Evolutionary conservation across 768 basidiomycete species (phyloP).

Genomic region (Boletus sp.): DNA sequence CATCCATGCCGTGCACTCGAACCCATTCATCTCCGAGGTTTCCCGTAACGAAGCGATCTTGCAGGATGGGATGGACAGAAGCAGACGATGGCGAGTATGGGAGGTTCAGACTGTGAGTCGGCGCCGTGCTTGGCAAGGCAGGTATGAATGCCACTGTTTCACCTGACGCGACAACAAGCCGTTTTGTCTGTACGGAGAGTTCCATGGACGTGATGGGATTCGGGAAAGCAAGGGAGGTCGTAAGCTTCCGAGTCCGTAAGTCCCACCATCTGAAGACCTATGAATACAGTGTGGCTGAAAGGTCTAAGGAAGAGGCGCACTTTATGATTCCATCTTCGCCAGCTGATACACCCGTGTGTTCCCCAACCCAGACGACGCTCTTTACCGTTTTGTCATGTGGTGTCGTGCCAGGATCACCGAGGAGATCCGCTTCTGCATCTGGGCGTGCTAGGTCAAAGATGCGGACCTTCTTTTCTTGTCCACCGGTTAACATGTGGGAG

Average conservation of each 20-base stretch:
- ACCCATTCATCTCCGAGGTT: slow-evolving; percentile 94
- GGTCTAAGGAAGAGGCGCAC: slow-evolving; percentile 39
- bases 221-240: slow-evolving; percentile 67
- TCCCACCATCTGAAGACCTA: slow-evolving; percentile 86
- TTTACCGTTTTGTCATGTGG: slow-evolving; percentile 90
- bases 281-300: slow-evolving; percentile 6
- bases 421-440: slow-evolving; percentile 82
- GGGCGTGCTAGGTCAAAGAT: slow-evolving; percentile 87
- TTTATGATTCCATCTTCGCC: slow-evolving; percentile 91
- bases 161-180: slow-evolving; percentile 87
- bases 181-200: slow-evolving; percentile 73
- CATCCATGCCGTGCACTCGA: slow-evolving; percentile 85
- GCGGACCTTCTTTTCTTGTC: slow-evolving; percentile 96
- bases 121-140: slow-evolving; percentile 56
- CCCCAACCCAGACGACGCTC: slow-evolving; percentile 91
- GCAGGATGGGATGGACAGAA: slow-evolving; percentile 85
- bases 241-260: slow-evolving; percentile 69
- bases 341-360: slow-evolving; percentile 82
- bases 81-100: slow-evolving; percentile 90
- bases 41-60: slow-evolving; percentile 92
- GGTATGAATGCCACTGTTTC: slow-evolving; percentile 91
- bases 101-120: slow-evolving; percentile 73
- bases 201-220: slow-evolving; percentile 94
- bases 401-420: slow-evolving; percentile 54
- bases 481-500: slow-evolving; percentile 79